Evolutionary conservation across 768 basidiomycete genomes (phyloP).

Genomic region (Trametes cubensis): DNA sequence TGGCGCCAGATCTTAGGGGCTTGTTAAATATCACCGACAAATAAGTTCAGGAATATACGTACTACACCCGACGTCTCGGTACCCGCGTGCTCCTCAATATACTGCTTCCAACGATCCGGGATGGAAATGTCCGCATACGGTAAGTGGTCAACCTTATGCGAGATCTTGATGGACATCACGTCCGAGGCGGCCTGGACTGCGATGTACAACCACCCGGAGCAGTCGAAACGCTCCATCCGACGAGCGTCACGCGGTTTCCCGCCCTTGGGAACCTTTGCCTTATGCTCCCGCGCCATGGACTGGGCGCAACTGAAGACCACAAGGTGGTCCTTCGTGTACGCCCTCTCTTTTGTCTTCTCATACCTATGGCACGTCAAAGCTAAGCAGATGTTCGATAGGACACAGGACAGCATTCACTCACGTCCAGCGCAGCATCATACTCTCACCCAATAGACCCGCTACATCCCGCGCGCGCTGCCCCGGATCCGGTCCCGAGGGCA

Average conservation of each 20-base stretch:
- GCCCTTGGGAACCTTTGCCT: neutral
- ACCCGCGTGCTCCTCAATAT: slow-evolving; percentile 8
- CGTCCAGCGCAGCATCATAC: too few relatives aligned
- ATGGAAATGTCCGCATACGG: slow-evolving; percentile 13
- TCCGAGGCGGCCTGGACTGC: neutral
- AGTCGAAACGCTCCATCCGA: slow-evolving; percentile 19
- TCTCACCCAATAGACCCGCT: too few relatives aligned
- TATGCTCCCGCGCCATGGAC: neutral
- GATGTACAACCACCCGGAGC: slow-evolving; percentile 22
- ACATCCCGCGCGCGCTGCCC: too few relatives aligned
- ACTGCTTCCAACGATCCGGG: slow-evolving; percentile 19
- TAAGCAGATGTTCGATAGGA: too few relatives aligned
- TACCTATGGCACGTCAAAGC: too few relatives aligned
- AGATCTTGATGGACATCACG: neutral
- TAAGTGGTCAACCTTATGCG: slow-evolving; percentile 4
- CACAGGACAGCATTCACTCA: too few relatives aligned
- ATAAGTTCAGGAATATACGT: neutral
- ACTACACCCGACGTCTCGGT: neutral
- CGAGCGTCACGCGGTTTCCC: neutral
- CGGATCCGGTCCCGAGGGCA: too few relatives aligned
- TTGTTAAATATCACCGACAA: too few relatives aligned
- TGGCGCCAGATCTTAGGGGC: neutral
- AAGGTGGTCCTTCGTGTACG: neutral
- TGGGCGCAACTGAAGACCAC: neutral
- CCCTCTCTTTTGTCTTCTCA: too few relatives aligned